These are phyloP conservation scores for Dryadomyces quercivorus DNA, from an alignment of 2,329 filamentous ascomycete species.

Conservation along the genomic window DNA sequence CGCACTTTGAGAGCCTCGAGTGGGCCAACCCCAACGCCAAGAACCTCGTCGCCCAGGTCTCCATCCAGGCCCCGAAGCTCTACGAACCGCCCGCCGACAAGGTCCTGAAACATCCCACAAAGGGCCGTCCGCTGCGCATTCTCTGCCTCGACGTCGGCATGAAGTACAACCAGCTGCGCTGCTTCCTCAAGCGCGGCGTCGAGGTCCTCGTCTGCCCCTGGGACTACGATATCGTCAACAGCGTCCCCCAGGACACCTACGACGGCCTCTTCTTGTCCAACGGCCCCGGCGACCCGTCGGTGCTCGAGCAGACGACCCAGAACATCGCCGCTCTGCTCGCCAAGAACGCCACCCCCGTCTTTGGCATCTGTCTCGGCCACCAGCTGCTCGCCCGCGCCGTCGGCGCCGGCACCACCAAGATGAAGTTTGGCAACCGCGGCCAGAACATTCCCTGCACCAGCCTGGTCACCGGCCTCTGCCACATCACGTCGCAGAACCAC, in stretches of 20 bases:
- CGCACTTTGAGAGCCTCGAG: constrained; percentile 65
- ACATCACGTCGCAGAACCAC: constrained; percentile 98
- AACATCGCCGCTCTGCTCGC: constrained; percentile 67
- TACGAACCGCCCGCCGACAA: constrained; percentile 64
- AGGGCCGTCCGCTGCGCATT: constrained; percentile 73
- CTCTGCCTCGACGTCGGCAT: constrained; percentile 93
- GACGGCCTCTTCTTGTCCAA: constrained; percentile 98
- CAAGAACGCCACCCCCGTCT: constrained; percentile 74
- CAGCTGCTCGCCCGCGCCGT: constrained; percentile 83
- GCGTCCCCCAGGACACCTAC: constrained; percentile 70
- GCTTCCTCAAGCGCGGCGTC: constrained; percentile 79
- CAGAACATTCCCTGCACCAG: constrained; percentile 98
- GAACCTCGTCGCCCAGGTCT: constrained; percentile 92
- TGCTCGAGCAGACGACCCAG: constrained; percentile 66
- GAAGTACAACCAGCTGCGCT: constrained; percentile 96
- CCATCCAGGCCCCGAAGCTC: constrained; percentile 72
- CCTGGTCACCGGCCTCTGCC: constrained; percentile 88
- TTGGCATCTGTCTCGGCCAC: constrained; percentile 93
- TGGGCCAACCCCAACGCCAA: constrained; percentile 88
- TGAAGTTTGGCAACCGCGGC: constrained; percentile 98
- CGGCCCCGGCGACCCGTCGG: constrained; percentile 87
- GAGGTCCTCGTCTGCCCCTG: constrained; percentile 92
- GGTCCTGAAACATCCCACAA: constrained; percentile 79
- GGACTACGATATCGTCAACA: constrained; percentile 78
- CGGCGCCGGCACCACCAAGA: constrained; percentile 78